A percentile compares a stretch with the other conserved stretches of the same genome.
These are phyloP conservation scores for Pyrenophora seminiperda DNA, from an alignment of 2,329 filamentous ascomycete species.

Conservation along the genomic window DNA sequence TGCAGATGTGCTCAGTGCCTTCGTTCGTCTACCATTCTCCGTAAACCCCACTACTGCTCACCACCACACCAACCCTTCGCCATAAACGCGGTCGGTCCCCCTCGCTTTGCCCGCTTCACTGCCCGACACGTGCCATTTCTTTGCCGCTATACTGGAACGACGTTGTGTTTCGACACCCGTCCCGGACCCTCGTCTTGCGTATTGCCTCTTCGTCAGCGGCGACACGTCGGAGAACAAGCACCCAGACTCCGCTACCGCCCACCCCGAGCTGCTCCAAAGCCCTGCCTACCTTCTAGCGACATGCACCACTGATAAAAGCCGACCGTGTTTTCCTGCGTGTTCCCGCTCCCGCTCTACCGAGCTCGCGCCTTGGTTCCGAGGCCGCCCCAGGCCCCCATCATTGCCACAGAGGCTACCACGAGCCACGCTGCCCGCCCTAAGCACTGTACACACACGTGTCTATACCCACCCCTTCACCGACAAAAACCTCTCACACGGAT, in stretches of 20 bases:
- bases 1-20: conserved; percentile 11
- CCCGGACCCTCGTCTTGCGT: conserved; percentile 1
- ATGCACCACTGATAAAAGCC: conserved; percentile 16
- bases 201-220: conserved; percentile 8
- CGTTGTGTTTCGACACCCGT: neutral
- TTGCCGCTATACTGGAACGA: neutral
- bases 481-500: neutral
- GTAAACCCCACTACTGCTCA: conserved; percentile 11
- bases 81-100: neutral
- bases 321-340: conserved; percentile 7
- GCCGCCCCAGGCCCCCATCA: conserved; percentile 8
- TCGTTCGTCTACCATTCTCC: conserved; percentile 9
- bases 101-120: neutral
- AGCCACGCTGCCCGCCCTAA: conserved; percentile 7
- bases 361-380: conserved; percentile 17
- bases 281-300: conserved; percentile 14
- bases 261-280: conserved; percentile 6
- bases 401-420: conserved; percentile 13
- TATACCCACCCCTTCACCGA: neutral
- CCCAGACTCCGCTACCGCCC: conserved; percentile 1
- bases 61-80: conserved; percentile 1
- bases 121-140: neutral
- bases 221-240: conserved; percentile 9
- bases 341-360: conserved; percentile 9
- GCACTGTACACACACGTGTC: conserved; percentile 1